phyloP scores from a whole-genome alignment of 2,329 filamentous ascomycete genomes.

The Periconia macrospinosa region DNA sequence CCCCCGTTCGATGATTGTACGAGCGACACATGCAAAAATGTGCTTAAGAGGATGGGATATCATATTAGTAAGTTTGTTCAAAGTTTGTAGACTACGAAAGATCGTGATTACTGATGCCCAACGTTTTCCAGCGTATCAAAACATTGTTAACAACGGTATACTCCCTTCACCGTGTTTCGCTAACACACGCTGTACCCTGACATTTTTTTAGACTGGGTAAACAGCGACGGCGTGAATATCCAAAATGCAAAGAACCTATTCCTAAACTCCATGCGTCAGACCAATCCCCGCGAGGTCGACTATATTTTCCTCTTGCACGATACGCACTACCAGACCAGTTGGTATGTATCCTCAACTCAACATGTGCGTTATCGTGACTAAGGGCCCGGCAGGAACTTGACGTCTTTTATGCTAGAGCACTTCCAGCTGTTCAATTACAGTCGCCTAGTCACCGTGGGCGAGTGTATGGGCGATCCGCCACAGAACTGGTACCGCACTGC shows the following conservation, averaged over 20 bases:
- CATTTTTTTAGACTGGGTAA: background rate
- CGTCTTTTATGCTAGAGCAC: constrained; percentile 47
- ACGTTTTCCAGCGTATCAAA: constrained; percentile 57
- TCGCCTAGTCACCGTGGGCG: constrained; percentile 51
- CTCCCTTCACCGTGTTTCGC: constrained; percentile 31
- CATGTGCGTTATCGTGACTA: constrained; percentile 28
- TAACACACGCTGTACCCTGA: constrained; percentile 13
- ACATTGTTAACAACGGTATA: constrained; percentile 54
- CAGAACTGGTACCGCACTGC: constrained; percentile 53
- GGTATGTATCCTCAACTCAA: background rate
- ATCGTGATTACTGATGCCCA: constrained; percentile 49
- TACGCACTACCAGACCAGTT: constrained; percentile 25
- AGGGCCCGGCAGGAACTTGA: constrained; percentile 49
- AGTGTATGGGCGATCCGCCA: constrained; percentile 49
- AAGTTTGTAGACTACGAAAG: constrained; percentile 64
- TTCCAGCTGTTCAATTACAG: constrained; percentile 43
- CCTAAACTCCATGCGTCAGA: too few relatives aligned
- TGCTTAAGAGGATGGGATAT: constrained; percentile 55
- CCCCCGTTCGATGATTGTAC: constrained; percentile 54
- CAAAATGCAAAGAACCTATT: too few relatives aligned
- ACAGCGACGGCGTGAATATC: constrained; percentile 15
- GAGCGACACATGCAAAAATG: constrained; percentile 41
- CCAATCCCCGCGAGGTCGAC: constrained; percentile 25
- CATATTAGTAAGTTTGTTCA: constrained; percentile 63
- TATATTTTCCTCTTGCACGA: constrained; percentile 57